Conservation (phyloP, 371 early-diverging fungal species). For the Cokeromyces recurvatus region DNA sequence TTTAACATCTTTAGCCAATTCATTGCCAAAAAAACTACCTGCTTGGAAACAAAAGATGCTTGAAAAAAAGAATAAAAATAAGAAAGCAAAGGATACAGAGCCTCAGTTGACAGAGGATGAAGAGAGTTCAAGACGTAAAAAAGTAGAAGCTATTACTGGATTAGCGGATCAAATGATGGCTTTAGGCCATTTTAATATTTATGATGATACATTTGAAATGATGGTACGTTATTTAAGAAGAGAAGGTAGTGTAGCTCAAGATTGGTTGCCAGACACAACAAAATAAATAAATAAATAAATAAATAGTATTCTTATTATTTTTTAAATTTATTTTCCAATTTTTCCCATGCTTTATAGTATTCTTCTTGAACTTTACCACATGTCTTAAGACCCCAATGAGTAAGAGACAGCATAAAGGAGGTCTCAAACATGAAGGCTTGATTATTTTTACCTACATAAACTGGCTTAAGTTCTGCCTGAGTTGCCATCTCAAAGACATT, state of each 20-base stretch:
- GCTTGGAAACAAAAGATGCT: constrained; percentile 50
- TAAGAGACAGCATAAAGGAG: constrained; percentile 72
- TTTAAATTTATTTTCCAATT: constrained; percentile 51
- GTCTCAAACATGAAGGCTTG: constrained; percentile 97
- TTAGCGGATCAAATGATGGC: constrained; percentile 75
- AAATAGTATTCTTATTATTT: not conserved
- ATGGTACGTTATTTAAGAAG: constrained; percentile 65
- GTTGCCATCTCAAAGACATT: constrained; percentile 76
- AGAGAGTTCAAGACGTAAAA: constrained; percentile 35
- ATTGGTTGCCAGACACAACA: constrained; percentile 64
- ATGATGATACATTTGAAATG: constrained; percentile 75
- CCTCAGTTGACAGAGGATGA: constrained; percentile 30
- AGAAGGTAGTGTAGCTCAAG: constrained; percentile 54
- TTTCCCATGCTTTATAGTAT: constrained; percentile 77
- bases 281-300: no score
- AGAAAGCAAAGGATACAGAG: constrained; percentile 6
- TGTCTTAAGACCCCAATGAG: constrained; percentile 80
- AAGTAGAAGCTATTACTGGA: constrained; percentile 66
- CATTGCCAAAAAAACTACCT: constrained; percentile 48
- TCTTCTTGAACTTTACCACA: constrained; percentile 71
- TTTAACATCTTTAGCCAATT: constrained; percentile 56
- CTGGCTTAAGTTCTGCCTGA: constrained; percentile 69
- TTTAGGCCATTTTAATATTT: constrained; percentile 65
- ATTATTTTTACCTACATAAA: constrained; percentile 75
- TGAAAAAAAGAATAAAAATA: constrained; percentile 60